A percentile compares a stretch with the other conserved stretches of the same genome.
These are phyloP conservation scores for Apiospora hydei DNA, from an alignment of 2,329 filamentous ascomycete species.

Conservation along the genomic window DNA sequence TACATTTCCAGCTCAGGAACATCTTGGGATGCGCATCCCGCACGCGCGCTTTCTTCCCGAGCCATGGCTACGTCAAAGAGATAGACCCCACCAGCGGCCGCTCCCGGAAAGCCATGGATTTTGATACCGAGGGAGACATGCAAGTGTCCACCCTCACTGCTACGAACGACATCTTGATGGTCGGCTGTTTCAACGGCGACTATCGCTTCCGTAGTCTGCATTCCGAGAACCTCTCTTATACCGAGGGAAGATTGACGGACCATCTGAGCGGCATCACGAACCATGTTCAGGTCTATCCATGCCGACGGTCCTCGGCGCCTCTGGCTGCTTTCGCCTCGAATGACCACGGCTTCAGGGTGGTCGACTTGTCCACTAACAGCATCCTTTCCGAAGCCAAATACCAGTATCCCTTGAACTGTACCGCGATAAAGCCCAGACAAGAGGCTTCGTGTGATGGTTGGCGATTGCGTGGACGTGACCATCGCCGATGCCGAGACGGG, in stretches of 20 bases:
- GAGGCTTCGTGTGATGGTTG: conserved; percentile 75
- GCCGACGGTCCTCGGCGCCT: conserved; percentile 59
- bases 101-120: conserved; percentile 53
- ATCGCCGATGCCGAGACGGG: conserved; percentile 76
- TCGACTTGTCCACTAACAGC: conserved; percentile 66
- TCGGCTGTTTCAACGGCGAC: conserved; percentile 64
- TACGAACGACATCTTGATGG: conserved; percentile 62
- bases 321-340: conserved; percentile 69
- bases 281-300: conserved; percentile 65
- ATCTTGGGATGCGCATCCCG: conserved; percentile 64
- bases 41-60: conserved; percentile 65
- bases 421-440: conserved; percentile 74
- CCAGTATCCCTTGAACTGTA: conserved; percentile 73
- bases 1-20: conserved; percentile 73
- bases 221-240: conserved; percentile 45
- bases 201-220: conserved; percentile 59
- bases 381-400: conserved; percentile 63
- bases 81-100: conserved; percentile 59
- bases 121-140: conserved; percentile 48
- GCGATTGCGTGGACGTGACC: conserved; percentile 69
- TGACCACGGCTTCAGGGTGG: conserved; percentile 63
- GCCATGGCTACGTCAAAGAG: conserved; percentile 55
- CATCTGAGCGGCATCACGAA: conserved; percentile 67
- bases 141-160: conserved; percentile 60
- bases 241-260: conserved; percentile 56